Conservation (phyloP, 352 stramenopile species). For the Phytophthora cactorum region DNA sequence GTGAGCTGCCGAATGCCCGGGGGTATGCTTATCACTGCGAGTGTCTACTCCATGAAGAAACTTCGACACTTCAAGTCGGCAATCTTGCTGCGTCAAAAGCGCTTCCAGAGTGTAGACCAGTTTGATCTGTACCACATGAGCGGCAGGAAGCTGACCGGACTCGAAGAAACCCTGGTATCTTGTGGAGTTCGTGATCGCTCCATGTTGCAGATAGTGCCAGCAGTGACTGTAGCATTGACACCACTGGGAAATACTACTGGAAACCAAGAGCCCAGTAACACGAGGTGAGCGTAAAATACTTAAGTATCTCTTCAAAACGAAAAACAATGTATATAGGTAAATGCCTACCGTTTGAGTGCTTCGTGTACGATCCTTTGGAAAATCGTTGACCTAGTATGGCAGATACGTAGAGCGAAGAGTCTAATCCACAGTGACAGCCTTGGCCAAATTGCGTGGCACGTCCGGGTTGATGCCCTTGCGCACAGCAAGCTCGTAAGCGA, state of each 20-base stretch:
- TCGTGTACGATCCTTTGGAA: constrained; percentile 20
- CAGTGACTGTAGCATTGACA: constrained; percentile 5
- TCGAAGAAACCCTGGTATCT: constrained; percentile 44
- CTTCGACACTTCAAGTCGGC: constrained; percentile 62
- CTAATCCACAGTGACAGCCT: constrained; percentile 99
- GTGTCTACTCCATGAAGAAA: constrained; percentile 49
- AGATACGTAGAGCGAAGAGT: constrained; percentile 10
- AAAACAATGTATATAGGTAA: constrained; percentile 19
- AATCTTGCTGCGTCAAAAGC: constrained; percentile 45
- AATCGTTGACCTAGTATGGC: constrained; percentile 7
- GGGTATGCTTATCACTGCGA: constrained; percentile 51
- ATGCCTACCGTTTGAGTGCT: constrained; percentile 16
- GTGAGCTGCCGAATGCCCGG: constrained; percentile 66
- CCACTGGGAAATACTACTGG: constrained; percentile 8
- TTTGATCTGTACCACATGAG: constrained; percentile 63
- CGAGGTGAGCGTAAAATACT: constrained; percentile 1
- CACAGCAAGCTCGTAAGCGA: constrained; percentile 98
- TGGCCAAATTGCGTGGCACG: constrained; percentile 98
- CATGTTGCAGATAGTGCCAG: constrained; percentile 51
- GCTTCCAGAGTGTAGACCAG: constrained; percentile 51
- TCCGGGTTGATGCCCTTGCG: constrained; percentile 98
- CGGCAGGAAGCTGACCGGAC: constrained; percentile 39
- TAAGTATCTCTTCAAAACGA: constrained; percentile 1
- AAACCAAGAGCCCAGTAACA: background rate
- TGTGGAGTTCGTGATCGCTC: constrained; percentile 50